phyloP scores from a whole-genome alignment of 2,329 filamentous ascomycete species.

The Pseudogymnoascus verrucosus region DNA sequence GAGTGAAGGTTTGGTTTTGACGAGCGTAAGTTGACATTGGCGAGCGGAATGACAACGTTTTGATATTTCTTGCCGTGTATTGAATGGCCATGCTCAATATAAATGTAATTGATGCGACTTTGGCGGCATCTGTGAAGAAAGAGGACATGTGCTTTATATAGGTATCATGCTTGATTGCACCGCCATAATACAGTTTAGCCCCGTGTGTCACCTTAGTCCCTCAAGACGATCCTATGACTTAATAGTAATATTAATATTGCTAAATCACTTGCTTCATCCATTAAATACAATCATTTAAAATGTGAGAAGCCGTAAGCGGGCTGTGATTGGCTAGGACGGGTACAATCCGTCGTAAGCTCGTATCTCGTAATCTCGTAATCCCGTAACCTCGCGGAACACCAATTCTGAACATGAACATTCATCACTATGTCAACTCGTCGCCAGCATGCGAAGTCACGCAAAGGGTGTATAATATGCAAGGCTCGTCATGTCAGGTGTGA shows the following conservation, averaged over 20 bases:
- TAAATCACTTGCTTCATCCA: background rate
- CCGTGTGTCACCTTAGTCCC: background rate
- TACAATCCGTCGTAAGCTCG: background rate
- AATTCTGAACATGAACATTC: background rate
- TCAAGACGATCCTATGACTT: background rate
- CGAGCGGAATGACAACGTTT: background rate
- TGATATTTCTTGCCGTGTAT: background rate
- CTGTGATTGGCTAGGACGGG: background rate
- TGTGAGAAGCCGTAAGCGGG: background rate
- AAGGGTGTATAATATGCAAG: constrained; percentile 18
- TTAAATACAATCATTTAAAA: background rate
- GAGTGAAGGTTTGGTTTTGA: constrained; percentile 21
- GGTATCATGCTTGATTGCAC: background rate
- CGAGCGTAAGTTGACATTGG: constrained; percentile 8
- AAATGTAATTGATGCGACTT: background rate
- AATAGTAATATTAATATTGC: background rate
- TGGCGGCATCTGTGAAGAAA: background rate
- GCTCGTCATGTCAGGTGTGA: constrained; percentile 29
- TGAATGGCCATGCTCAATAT: background rate
- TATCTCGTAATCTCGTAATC: background rate
- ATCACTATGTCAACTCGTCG: constrained; percentile 7
- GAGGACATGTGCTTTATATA: background rate
- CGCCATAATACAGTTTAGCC: background rate
- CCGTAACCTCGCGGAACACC: background rate
- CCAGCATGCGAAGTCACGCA: constrained; percentile 7